Evolutionary conservation across 2,329 filamentous ascomycete genomes (phyloP), one percentile per base, ranked within the genome.

Genomic region (Fusarium protoensiforme): DNA sequence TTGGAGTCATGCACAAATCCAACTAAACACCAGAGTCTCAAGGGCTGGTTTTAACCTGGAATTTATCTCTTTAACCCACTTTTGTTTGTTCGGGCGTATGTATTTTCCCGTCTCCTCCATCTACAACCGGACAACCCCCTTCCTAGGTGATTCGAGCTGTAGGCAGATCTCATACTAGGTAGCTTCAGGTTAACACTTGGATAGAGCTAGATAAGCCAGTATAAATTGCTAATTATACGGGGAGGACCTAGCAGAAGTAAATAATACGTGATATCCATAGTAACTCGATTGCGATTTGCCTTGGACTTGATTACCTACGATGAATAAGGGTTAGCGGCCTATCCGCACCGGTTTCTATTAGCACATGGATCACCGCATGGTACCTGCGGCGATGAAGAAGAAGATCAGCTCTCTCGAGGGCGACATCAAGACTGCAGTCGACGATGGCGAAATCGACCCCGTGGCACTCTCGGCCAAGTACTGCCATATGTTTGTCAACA

Each of bases 401-500:
- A 69, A 81, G 58, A 57, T 80, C 3, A 6, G 14, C 4, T 65
- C 75, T 7, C 57, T 80, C 4, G 22, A 70, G 7, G 11, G 33
- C 1, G 79, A 82, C 20, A 65, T 83, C 29, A n/a, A 14, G 1
- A 22, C 4, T 27, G 68, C 13, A 11, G 51, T 4, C 13, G 3
- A 5, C 39, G 4, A 3, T 1, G 53, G 41, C 5, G 14, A 56
- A 2, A 54, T 80, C 2, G 74, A 80, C 29, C 74, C 81, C 0
- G 65, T 77, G 14, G 71, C 70, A 0, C 60, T 83, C 1, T 78
- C 78, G 18, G 76, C 75, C 16, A 75, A 76, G 29, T 78, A 79
- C 33, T 79, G 74, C 29, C 73, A 82, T 16, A 54, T 53, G 0
- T 79, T 83, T 43, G 77, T 81, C 54, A 77, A 68, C 9, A 83